Conservation (phyloP, 163 green algal species). For the Scenedesmus sp. region DNA sequence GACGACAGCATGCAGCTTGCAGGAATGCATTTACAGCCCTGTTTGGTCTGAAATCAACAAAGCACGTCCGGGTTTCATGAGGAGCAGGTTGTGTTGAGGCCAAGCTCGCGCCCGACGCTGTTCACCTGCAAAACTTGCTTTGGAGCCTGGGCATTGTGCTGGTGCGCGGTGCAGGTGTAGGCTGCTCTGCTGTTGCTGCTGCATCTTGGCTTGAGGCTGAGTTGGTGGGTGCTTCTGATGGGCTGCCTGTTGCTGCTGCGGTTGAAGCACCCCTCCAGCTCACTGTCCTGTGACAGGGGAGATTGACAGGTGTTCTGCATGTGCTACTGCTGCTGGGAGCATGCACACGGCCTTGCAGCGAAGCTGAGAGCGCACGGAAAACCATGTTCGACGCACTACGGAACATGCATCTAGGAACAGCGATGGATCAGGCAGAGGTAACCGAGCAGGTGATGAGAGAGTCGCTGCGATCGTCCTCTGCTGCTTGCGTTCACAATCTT, state of each 20-base stretch:
- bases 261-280: constrained; percentile 8
- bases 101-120: neutral
- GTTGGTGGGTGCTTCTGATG: neutral
- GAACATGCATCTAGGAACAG: neutral
- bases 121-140: constrained; percentile 50
- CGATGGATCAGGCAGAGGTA: neutral
- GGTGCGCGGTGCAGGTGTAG: neutral
- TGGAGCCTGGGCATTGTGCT: constrained; percentile 10
- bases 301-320: neutral
- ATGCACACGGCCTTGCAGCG: neutral
- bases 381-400: neutral
- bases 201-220: neutral
- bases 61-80: neutral
- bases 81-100: neutral
- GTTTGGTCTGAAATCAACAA: neutral
- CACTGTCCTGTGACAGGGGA: neutral
- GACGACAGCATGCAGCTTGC: neutral
- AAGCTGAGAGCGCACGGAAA: neutral
- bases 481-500: neutral
- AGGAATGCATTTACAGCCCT: neutral
- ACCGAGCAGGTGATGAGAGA: neutral
- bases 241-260: constrained; percentile 5
- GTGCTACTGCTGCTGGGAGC: neutral
- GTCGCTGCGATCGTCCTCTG: neutral
- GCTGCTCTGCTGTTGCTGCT: constrained; percentile 13